Conservation (phyloP, 2,329 filamentous ascomycete genomes). For the Neocucurbitaria cava region DNA sequence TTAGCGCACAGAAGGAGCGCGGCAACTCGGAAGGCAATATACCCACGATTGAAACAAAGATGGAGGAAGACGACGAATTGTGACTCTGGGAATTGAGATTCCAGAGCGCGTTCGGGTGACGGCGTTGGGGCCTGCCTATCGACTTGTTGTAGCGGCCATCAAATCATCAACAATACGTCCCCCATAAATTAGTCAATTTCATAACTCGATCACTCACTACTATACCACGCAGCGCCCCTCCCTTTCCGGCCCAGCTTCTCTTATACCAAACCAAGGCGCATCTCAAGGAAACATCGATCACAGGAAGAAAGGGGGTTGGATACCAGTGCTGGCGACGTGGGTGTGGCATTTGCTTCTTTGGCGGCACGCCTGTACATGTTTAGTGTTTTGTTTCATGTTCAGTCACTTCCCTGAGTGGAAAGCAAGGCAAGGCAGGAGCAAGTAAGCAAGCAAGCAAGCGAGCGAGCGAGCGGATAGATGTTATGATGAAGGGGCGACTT, state of each 20-base stretch:
- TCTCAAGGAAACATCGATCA: conserved; percentile 5
- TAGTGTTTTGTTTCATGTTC: conserved; percentile 8
- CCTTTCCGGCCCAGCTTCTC: conserved; percentile 9
- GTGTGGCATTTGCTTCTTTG: not conserved
- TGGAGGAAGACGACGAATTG: conserved; percentile 55
- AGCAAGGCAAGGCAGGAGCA: not conserved
- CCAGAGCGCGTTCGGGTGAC: conserved; percentile 33
- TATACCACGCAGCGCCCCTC: conserved; percentile 1
- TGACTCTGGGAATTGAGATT: conserved; percentile 41
- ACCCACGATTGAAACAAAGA: conserved; percentile 37
- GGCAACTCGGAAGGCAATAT: conserved; percentile 42
- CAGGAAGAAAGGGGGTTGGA: conserved; percentile 1
- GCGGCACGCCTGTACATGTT: conserved; percentile 12
- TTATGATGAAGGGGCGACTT: too few relatives aligned
- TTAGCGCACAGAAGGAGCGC: conserved; percentile 41
- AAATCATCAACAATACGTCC: too few relatives aligned
- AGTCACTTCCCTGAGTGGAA: not conserved
- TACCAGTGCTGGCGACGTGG: not conserved
- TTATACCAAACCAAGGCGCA: conserved; percentile 16
- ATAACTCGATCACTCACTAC: not conserved
- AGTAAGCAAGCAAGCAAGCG: too few relatives aligned
- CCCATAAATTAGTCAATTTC: too few relatives aligned
- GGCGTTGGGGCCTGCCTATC: not conserved
- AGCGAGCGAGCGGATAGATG: not conserved
- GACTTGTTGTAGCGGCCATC: too few relatives aligned